A percentile compares a stretch with the other conserved stretches of the same genome.
phyloP scores from a whole-genome alignment of 768 basidiomycete genomes.

The Serendipita sp. region DNA sequence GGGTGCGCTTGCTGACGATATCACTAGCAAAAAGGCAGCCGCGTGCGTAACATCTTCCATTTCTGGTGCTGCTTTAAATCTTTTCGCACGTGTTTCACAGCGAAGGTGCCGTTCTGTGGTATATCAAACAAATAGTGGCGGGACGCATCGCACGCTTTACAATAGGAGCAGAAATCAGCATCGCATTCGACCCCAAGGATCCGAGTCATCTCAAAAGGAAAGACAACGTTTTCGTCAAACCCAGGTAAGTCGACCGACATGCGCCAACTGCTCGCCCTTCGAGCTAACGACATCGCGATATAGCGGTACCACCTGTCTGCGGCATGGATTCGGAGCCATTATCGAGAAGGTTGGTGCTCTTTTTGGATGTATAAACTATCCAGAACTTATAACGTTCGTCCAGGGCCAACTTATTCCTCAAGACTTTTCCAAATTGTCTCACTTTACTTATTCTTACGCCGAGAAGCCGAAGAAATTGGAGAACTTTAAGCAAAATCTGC shows the following conservation, averaged over 20 bases:
- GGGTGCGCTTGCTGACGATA: background rate
- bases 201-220: background rate
- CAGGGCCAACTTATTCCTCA: background rate
- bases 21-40: background rate
- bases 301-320: background rate
- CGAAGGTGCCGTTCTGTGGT: conserved; percentile 6
- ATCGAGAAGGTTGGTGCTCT: background rate
- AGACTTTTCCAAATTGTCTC: background rate
- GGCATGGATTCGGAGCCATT: background rate
- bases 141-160: background rate
- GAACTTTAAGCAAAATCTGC: background rate
- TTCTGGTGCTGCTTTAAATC: background rate
- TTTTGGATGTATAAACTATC: background rate
- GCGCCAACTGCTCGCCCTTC: too few species aligned
- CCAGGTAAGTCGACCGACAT: too few species aligned
- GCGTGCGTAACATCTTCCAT: background rate
- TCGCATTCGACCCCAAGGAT: background rate
- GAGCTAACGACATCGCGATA: too few species aligned
- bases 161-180: background rate
- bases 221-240: background rate
- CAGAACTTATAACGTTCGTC: background rate
- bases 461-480: background rate
- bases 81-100: background rate
- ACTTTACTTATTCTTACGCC: background rate
- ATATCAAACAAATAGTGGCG: background rate